Percentiles rank a stretch among this genome's conserved stretches.
Conservation (phyloP, 305 asterid genomes). For the Fraxinus ornus region DNA sequence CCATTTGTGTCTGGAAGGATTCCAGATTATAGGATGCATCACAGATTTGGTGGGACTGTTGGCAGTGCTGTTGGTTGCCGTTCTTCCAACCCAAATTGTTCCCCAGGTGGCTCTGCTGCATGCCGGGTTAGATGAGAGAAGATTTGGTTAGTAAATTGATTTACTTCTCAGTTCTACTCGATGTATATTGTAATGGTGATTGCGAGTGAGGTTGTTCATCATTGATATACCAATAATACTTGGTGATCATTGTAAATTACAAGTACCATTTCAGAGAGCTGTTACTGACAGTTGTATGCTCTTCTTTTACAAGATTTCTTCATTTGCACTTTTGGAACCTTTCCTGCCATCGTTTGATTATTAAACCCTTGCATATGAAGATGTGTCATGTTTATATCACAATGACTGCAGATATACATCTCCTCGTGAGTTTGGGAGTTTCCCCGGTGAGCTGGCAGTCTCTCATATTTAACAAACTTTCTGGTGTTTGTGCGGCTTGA, state of each 20-base stretch:
- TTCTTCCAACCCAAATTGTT: slow-evolving; percentile 64
- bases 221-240: slow-evolving; percentile 30
- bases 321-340: not conserved
- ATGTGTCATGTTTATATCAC: not conserved
- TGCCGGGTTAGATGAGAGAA: slow-evolving; percentile 75
- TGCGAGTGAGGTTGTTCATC: slow-evolving; percentile 42
- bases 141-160: slow-evolving; percentile 12
- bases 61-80: slow-evolving; percentile 68
- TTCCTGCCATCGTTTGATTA: not conserved
- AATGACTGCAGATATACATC: not conserved
- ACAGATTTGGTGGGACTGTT: slow-evolving; percentile 51
- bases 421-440: not conserved
- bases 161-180: slow-evolving; percentile 19
- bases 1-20: slow-evolving; percentile 56
- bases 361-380: not conserved
- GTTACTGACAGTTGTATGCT: not conserved
- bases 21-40: slow-evolving; percentile 61
- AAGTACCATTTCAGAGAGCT: not conserved
- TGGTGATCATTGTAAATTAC: slow-evolving; percentile 21
- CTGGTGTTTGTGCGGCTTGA: not conserved
- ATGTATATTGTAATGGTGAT: slow-evolving; percentile 30
- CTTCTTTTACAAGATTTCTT: not conserved
- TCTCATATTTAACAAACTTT: not conserved
- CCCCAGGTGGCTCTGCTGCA: slow-evolving; percentile 71
- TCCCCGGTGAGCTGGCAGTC: not conserved